Evolutionary conservation across 805 yeast species (phyloP).

Genomic region (Komagataella kurtzmanii): DNA sequence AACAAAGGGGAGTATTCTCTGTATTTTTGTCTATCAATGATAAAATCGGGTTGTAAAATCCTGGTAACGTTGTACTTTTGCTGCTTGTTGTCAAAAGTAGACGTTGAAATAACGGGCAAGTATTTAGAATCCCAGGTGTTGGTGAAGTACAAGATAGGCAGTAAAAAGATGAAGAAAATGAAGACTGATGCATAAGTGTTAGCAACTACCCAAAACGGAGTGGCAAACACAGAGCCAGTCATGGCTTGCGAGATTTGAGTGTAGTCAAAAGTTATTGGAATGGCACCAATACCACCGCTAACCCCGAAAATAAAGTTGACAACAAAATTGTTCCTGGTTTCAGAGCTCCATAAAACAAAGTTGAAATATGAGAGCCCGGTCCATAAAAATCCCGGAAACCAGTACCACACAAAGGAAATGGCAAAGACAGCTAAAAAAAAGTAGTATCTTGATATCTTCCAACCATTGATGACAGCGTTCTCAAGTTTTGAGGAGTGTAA

Average conservation of each 20-base stretch:
- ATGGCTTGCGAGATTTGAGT: slow-evolving; percentile 31
- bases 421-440: slow-evolving; percentile 30
- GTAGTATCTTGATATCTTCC: slow-evolving; percentile 40
- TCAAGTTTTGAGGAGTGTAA: slow-evolving; percentile 25
- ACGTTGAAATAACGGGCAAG: background rate
- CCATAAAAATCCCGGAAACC: slow-evolving; percentile 50
- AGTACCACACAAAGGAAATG: slow-evolving; percentile 34
- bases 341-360: slow-evolving; percentile 56
- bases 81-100: background rate
- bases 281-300: slow-evolving; percentile 43
- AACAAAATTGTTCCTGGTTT: slow-evolving; percentile 30
- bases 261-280: slow-evolving; percentile 65
- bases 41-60: background rate
- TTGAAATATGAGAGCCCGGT: slow-evolving; percentile 46
- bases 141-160: slow-evolving; percentile 37
- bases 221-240: slow-evolving; percentile 47
- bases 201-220: slow-evolving; percentile 35
- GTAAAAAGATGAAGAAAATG: slow-evolving; percentile 38
- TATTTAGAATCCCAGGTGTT: slow-evolving; percentile 33
- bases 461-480: slow-evolving; percentile 42
- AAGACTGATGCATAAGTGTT: slow-evolving; percentile 33
- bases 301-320: slow-evolving; percentile 57
- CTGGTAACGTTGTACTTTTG: background rate
- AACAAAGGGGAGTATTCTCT: slow-evolving; percentile 1
- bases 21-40: background rate